Percentiles rank a stretch among this genome's conserved stretches.
Evolutionary conservation across 257 asterid genomes (phyloP).

Genomic region (Plantago ovata): DNA sequence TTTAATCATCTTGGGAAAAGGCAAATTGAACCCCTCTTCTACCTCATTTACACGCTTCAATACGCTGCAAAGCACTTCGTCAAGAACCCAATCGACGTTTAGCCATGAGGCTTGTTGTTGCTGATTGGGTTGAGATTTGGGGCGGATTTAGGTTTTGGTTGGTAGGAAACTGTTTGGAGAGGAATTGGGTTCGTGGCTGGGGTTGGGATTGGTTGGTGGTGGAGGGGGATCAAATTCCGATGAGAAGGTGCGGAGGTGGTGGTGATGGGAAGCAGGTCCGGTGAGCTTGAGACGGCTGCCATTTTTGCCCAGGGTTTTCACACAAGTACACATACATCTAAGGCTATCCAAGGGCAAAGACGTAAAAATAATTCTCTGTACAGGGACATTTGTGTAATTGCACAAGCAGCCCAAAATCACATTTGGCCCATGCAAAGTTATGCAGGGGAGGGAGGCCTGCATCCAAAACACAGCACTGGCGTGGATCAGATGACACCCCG

Average conservation of each 20-base stretch:
- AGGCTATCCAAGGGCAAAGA: too few relatives aligned
- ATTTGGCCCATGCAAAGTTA: too few relatives aligned
- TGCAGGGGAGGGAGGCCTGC: too few relatives aligned
- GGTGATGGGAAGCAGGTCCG: conserved; percentile 35
- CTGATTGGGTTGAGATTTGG: conserved; percentile 31
- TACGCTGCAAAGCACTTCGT: conserved; percentile 44
- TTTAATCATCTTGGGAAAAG: conserved; percentile 68
- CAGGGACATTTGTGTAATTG: too few relatives aligned
- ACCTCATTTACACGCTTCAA: conserved; percentile 31
- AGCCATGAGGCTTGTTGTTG: too few relatives aligned
- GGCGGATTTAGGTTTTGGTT: conserved; percentile 43
- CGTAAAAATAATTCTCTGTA: too few relatives aligned
- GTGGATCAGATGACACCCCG: too few relatives aligned
- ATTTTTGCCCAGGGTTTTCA: conserved; percentile 19
- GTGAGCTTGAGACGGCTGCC: conserved; percentile 53
- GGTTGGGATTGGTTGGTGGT: conserved; percentile 26
- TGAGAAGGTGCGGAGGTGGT: conserved; percentile 37
- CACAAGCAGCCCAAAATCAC: too few relatives aligned
- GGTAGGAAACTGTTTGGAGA: conserved; percentile 65
- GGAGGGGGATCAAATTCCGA: conserved; percentile 30
- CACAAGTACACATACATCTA: too few relatives aligned
- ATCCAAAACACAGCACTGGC: too few relatives aligned
- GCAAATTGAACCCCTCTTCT: conserved; percentile 39
- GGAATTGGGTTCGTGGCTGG: conserved; percentile 35
- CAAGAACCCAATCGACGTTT: too few relatives aligned